A percentile compares a stretch with the other conserved stretches of the same genome.
These are phyloP conservation scores for Suhomyces terraborum DNA, from an alignment of 1,139 yeast genomes.

Conservation along the genomic window DNA sequence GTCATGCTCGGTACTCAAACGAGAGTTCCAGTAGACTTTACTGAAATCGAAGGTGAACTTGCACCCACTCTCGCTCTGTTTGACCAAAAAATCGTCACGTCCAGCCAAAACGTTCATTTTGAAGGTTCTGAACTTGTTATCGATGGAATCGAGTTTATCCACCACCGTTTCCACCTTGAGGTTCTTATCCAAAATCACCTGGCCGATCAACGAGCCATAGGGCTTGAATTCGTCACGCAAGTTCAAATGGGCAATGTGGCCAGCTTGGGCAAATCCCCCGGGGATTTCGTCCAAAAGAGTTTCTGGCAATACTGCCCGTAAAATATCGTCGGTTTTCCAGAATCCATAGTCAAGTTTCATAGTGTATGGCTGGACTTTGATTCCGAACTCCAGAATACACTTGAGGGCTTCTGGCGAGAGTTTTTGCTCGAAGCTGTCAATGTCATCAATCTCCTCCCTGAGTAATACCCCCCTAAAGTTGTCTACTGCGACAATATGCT, in stretches of 20 bases:
- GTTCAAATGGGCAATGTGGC: slow-evolving; percentile 94
- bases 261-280: slow-evolving; percentile 89
- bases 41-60: slow-evolving; percentile 83
- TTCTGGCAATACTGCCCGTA: slow-evolving; percentile 75
- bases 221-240: slow-evolving; percentile 84
- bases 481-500: slow-evolving; percentile 60
- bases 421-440: slow-evolving; percentile 37
- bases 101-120: slow-evolving; percentile 95
- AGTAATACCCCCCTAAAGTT: slow-evolving; percentile 62
- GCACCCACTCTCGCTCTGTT: slow-evolving; percentile 89
- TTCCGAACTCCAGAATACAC: slow-evolving; percentile 49
- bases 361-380: slow-evolving; percentile 53
- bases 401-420: slow-evolving; percentile 46
- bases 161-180: slow-evolving; percentile 81
- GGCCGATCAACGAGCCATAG: slow-evolving; percentile 79
- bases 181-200: slow-evolving; percentile 88
- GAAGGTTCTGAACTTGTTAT: slow-evolving; percentile 86
- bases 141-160: slow-evolving; percentile 88
- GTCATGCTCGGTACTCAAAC: slow-evolving; percentile 92
- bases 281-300: slow-evolving; percentile 73
- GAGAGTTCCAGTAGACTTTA: slow-evolving; percentile 96
- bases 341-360: slow-evolving; percentile 67
- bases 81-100: slow-evolving; percentile 67
- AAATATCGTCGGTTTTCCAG: slow-evolving; percentile 89
- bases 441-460: slow-evolving; percentile 49